Base-by-base conservation (phyloP, 1,139 yeast species). In the Protomyces lactucae-debilis region DNA sequence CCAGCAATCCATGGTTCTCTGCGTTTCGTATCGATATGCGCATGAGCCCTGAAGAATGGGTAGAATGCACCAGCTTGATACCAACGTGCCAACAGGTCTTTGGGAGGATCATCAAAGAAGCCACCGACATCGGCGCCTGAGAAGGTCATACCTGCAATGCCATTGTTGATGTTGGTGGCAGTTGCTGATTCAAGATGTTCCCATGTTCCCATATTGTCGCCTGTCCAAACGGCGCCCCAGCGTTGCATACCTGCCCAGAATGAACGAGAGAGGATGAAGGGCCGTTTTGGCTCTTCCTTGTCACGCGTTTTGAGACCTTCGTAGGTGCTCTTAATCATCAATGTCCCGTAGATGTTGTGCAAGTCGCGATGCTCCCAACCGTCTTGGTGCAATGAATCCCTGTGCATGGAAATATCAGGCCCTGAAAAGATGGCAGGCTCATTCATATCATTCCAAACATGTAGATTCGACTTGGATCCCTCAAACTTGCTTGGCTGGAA, bases 51-150 rank as follows among this genome's bases (percentile, higher is more conserved):
- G 79, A 93, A 92, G 72, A 93, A 95, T 52, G 99, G 99, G 75
- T 92, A 92, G 85, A 95, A 93, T 32, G 88, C 84, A 66, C 97
- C 99, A 1, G 96, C 82, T 75, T 93, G 99, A 74, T 92, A 92
- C 99, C 99, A 93, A 71, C 99, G 81, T 0, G 89, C 83, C 67
- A 90, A 78, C 67, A 95, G 76, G 71, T 93, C 98, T 52, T 82
- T 80, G 1, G 85, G 78, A 0, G 99, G 99, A 73, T 93, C 83
- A 6, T 96, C 96, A 72, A 91, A 91, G 73, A 95, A 93, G 0
- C 99, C 99, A 40, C 97, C 98, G 48, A 93, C 95, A 76, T 93
- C 99, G 3, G 97, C 95, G 5, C 99, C 99, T 3, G 88, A 83
- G 76, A 92, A 92, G 43, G 97, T 96, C 86, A 86, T 86, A 4